phyloP scores from a whole-genome alignment of 192 early-diverging fungal species.

The Backusella australiensis region DNA sequence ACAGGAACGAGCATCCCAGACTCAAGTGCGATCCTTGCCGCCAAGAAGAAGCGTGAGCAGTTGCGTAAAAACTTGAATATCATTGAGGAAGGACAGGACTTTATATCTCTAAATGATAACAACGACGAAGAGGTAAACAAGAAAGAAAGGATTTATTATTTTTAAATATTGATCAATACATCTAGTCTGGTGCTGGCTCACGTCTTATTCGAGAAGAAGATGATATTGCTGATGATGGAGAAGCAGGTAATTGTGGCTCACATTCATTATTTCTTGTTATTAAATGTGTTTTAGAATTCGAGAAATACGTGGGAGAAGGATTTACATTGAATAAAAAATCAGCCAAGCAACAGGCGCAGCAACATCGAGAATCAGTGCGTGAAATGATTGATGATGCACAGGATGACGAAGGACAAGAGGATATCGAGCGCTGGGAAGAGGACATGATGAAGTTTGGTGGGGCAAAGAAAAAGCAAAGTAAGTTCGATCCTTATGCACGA shows the following conservation, averaged over 20 bases:
- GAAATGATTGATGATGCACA: slow-evolving; percentile 55
- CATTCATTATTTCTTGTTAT: background rate
- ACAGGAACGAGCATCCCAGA: slow-evolving; percentile 41
- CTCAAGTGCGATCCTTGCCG: slow-evolving; percentile 47
- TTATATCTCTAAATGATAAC: slow-evolving; percentile 28
- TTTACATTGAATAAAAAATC: slow-evolving; percentile 45
- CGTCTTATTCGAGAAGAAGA: slow-evolving; percentile 58
- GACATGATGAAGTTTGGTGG: slow-evolving; percentile 56
- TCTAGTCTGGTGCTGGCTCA: slow-evolving; percentile 12
- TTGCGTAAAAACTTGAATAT: slow-evolving; percentile 38
- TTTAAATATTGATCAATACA: too few species aligned
- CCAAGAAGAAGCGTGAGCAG: slow-evolving; percentile 54
- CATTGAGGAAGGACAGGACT: slow-evolving; percentile 28
- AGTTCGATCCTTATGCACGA: slow-evolving; percentile 27
- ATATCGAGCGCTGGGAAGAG: slow-evolving; percentile 54
- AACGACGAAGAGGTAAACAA: background rate
- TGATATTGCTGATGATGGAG: slow-evolving; percentile 55
- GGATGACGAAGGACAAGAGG: slow-evolving; percentile 46
- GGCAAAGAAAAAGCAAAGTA: slow-evolving; percentile 3
- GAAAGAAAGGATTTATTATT: too few species aligned
- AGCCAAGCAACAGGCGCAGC: slow-evolving; percentile 39
- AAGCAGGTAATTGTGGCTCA: slow-evolving; percentile 23
- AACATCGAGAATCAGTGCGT: slow-evolving; percentile 35
- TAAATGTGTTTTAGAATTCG: slow-evolving; percentile 37
- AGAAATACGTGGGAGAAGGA: slow-evolving; percentile 48